Conservation (phyloP, 2,329 filamentous ascomycete species). For the Colletotrichum brevisporum region DNA sequence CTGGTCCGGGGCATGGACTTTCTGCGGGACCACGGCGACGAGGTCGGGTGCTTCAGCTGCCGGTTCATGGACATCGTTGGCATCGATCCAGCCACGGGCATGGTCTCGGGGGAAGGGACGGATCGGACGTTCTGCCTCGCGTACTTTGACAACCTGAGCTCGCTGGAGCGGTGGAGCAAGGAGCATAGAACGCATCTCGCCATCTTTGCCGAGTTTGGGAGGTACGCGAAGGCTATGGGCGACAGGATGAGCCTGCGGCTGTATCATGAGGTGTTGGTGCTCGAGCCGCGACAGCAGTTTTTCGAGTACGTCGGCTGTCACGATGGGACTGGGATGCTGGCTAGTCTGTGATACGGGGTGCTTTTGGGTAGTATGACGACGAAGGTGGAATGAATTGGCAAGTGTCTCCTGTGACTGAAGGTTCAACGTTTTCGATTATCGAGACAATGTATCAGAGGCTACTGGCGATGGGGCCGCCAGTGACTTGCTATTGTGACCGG, state of each 20-base stretch:
- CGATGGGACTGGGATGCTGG: slow-evolving; percentile 51
- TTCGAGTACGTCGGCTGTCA: slow-evolving; percentile 60
- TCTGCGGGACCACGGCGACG: slow-evolving; percentile 56
- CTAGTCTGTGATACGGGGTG: neutral
- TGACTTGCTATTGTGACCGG: no score
- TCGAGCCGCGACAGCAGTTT: slow-evolving; percentile 54
- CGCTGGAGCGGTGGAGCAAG: slow-evolving; percentile 57
- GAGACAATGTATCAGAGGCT: no score
- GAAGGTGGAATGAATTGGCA: no score
- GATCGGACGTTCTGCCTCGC: slow-evolving; percentile 57
- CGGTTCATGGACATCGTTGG: slow-evolving; percentile 60
- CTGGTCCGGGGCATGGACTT: slow-evolving; percentile 59
- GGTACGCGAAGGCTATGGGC: slow-evolving; percentile 54
- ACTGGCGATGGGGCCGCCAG: no score
- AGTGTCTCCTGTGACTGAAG: no score
- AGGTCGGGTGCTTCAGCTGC: slow-evolving; percentile 59
- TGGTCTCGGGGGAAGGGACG: slow-evolving; percentile 30
- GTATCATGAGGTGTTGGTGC: slow-evolving; percentile 57
- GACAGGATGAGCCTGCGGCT: slow-evolving; percentile 52
- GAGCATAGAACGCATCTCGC: slow-evolving; percentile 55
- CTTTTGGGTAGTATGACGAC: no score
- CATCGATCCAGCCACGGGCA: slow-evolving; percentile 46
- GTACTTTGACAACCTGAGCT: slow-evolving; percentile 56
- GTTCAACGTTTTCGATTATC: no score
- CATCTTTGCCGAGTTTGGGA: slow-evolving; percentile 56